These are phyloP conservation scores for Hyaloscypha hepaticicola DNA, from an alignment of 495 filamentous ascomycete species.

Conservation along the genomic window DNA sequence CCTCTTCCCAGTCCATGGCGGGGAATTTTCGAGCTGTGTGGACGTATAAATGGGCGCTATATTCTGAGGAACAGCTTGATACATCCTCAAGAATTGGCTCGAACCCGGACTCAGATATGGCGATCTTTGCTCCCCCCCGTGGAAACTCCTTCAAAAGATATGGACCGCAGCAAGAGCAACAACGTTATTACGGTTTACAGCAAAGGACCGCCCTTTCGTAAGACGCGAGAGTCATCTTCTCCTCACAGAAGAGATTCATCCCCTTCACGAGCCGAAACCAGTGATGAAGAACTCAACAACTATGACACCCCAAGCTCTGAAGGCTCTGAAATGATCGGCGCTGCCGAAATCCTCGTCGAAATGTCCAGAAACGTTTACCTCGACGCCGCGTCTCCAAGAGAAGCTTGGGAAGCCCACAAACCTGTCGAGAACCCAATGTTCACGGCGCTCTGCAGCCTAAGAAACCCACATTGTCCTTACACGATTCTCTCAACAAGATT, in stretches of 20 bases:
- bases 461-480: conserved; percentile 7
- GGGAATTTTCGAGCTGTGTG: not conserved
- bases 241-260: not conserved
- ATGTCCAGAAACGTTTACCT: not conserved
- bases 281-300: not conserved
- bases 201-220: too few species aligned
- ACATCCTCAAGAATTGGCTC: not conserved
- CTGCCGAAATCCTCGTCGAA: not conserved
- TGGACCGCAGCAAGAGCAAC: not conserved
- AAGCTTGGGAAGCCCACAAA: not conserved
- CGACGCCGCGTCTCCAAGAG: not conserved
- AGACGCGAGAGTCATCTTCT: not conserved
- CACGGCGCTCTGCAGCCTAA: not conserved
- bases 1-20: not conserved
- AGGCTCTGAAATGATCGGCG: too few species aligned
- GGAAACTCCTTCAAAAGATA: not conserved
- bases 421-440: not conserved
- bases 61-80: not conserved
- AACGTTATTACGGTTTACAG: not conserved
- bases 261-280: not conserved
- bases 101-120: not conserved
- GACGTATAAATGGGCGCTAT: not conserved
- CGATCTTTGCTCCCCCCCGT: not conserved
- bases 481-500: not conserved
- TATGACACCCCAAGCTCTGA: not conserved